A percentile compares a stretch with the other conserved stretches of the same genome.
These are phyloP conservation scores for Camellia granthamiana DNA, from an alignment of 148 eudicot species.

Conservation along the genomic window DNA sequence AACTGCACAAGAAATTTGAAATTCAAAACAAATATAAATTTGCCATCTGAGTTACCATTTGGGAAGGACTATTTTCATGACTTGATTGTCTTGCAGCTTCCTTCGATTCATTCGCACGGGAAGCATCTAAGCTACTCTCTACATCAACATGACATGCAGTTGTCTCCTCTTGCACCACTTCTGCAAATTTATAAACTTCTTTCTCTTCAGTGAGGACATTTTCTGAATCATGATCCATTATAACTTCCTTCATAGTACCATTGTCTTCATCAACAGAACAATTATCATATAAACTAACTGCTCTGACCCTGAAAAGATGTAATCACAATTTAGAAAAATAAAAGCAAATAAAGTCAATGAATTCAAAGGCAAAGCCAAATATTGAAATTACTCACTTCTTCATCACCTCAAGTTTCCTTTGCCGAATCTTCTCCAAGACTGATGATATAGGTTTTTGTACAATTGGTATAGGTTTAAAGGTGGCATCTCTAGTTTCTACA, in stretches of 20 bases:
- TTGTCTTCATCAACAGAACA: constrained; percentile 15
- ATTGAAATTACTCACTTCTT: constrained; percentile 44
- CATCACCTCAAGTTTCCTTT: constrained; percentile 72
- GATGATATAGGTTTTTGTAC: constrained; percentile 79
- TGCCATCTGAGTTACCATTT: constrained; percentile 25
- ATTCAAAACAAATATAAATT: background rate
- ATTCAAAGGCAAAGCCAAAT: background rate
- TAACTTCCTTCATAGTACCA: constrained; percentile 26
- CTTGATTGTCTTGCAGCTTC: constrained; percentile 29
- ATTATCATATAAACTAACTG: constrained; percentile 18
- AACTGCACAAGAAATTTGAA: background rate
- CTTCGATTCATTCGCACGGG: constrained; percentile 12
- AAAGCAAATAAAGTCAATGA: background rate
- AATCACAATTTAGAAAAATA: background rate
- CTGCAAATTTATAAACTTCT: constrained; percentile 14
- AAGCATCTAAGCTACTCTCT: constrained; percentile 19
- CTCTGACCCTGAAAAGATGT: constrained; percentile 25
- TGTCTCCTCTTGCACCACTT: constrained; percentile 26
- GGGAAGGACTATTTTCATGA: constrained; percentile 20
- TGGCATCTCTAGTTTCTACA: constrained; percentile 70
- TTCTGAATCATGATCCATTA: constrained; percentile 29
- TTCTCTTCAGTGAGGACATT: constrained; percentile 22
- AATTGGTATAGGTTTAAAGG: constrained; percentile 61
- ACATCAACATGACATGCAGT: constrained; percentile 15
- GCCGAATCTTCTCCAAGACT: constrained; percentile 77